Evolutionary conservation across 257 asterid species (phyloP).

Genomic region (Apocynum venetum): DNA sequence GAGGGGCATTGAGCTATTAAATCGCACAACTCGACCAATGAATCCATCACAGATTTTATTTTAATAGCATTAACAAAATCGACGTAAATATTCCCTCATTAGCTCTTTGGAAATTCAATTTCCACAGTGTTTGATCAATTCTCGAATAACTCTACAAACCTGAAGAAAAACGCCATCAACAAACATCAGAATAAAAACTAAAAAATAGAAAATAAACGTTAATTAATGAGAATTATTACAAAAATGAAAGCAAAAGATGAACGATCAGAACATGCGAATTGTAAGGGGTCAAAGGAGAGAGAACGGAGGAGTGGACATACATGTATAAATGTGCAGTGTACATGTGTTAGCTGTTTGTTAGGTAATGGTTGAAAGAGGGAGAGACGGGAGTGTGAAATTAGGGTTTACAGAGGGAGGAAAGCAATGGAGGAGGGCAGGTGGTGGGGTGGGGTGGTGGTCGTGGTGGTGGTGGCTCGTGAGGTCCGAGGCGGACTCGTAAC

Average conservation of each 20-base stretch:
- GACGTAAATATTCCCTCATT: background rate
- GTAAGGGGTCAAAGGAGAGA: conserved; percentile 14
- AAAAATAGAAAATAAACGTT: background rate
- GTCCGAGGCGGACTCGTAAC: conserved; percentile 12
- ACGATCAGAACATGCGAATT: conserved; percentile 10
- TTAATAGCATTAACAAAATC: conserved; percentile 6
- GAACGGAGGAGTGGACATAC: background rate
- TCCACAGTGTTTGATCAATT: conserved; percentile 8
- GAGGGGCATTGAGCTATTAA: conserved; percentile 61
- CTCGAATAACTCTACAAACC: background rate
- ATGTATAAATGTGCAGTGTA: background rate
- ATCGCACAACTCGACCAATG: conserved; percentile 85
- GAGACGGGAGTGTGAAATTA: background rate
- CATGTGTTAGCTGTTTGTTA: background rate
- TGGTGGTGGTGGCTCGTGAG: conserved; percentile 1
- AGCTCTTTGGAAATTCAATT: background rate
- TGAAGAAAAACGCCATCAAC: background rate
- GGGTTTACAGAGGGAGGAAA: conserved; percentile 14
- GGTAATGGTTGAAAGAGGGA: background rate
- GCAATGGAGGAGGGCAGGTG: background rate
- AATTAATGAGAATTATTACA: background rate
- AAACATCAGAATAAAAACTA: background rate
- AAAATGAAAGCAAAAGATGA: background rate
- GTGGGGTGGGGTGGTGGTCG: background rate
- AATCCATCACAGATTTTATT: conserved; percentile 49